These are phyloP conservation scores for Ramichloridium luteum DNA, from an alignment of 2,329 filamentous ascomycete species.

Conservation along the genomic window DNA sequence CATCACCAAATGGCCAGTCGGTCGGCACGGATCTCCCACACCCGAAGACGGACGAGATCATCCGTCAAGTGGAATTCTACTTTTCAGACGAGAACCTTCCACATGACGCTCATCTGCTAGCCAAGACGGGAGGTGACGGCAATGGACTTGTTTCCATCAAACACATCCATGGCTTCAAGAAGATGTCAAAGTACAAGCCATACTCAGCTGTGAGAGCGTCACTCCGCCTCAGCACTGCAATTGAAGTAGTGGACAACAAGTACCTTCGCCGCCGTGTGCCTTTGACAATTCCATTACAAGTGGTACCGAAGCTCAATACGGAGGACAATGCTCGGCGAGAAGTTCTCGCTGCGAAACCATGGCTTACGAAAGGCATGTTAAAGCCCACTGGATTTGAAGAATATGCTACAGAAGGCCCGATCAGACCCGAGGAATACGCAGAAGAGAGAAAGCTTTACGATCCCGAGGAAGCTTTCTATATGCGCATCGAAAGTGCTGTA, in stretches of 20 bases:
- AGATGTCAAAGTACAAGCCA: conserved; percentile 36
- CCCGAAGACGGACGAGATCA: conserved; percentile 15
- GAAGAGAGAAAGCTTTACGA: conserved; percentile 60
- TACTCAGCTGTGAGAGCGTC: conserved; percentile 27
- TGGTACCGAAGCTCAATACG: conserved; percentile 23
- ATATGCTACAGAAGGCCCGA: conserved; percentile 65
- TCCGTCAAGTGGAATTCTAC: conserved; percentile 36
- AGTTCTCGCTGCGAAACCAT: conserved; percentile 19
- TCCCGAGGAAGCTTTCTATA: conserved; percentile 34
- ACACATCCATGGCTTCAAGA: conserved; percentile 32
- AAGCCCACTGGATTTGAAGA: conserved; percentile 45
- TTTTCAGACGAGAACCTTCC: conserved; percentile 38
- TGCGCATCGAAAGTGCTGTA: conserved; percentile 75
- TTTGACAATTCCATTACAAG: conserved; percentile 16
- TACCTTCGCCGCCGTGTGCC: conserved; percentile 32
- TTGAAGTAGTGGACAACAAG: conserved; percentile 32
- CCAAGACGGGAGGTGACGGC: conserved; percentile 27
- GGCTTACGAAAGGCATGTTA: conserved; percentile 31
- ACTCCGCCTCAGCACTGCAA: conserved; percentile 30
- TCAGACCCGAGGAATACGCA: conserved; percentile 56
- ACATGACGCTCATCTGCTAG: conserved; percentile 31
- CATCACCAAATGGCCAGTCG: neutral
- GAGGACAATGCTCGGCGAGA: conserved; percentile 19
- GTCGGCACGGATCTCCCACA: no score
- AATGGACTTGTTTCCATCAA: conserved; percentile 33